Conservation (phyloP, 305 asterid genomes). For the Fraxinus platypoda region DNA sequence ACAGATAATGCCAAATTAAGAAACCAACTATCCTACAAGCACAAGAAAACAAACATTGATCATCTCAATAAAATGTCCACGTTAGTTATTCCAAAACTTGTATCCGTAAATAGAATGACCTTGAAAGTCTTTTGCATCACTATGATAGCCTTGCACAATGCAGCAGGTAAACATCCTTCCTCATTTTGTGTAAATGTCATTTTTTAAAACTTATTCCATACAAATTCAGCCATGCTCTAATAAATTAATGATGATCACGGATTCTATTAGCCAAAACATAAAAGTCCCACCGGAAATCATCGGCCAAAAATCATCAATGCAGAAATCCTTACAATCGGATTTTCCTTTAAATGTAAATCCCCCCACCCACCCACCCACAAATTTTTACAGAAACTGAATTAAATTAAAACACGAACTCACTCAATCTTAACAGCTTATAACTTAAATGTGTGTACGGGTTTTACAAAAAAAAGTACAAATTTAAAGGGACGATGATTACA, state of each 20-base stretch:
- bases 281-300: conserved; percentile 1
- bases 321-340: neutral
- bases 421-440: neutral
- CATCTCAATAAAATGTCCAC: neutral
- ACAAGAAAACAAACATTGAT: neutral
- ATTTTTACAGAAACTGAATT: neutral
- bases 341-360: neutral
- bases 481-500: conserved; percentile 19
- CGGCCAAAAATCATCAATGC: neutral
- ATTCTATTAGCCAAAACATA: neutral
- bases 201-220: neutral
- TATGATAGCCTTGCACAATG: neutral
- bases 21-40: neutral
- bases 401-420: neutral
- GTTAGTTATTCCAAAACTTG: neutral
- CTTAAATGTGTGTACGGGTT: neutral
- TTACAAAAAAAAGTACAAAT: neutral
- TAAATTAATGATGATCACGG: neutral
- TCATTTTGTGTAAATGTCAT: neutral
- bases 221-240: neutral
- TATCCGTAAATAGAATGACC: conserved; percentile 3
- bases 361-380: neutral
- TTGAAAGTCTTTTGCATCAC: conserved; percentile 2
- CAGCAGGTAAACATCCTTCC: neutral
- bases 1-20: neutral